Evolutionary conservation across 176 grass and related monocot species (phyloP), one percentile per base, ranked within the genome.

Genomic region (Eragrostis curvula): DNA sequence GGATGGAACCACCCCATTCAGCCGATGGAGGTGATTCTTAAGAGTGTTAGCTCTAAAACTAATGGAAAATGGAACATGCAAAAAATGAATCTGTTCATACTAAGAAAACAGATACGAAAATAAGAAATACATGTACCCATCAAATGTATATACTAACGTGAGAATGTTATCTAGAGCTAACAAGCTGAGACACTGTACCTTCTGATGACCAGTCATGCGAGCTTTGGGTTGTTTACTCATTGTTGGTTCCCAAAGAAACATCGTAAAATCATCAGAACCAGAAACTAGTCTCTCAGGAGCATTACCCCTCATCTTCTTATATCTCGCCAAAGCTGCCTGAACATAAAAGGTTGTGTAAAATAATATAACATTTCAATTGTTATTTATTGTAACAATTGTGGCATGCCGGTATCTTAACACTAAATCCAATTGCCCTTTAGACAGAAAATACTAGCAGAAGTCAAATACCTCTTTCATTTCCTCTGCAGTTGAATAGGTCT

Each of bases 191-290:
- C 12, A 86, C 7, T 58, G 46, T 72, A 98, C 96, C 96, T 98
- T 91, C 80, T 98, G 96, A 92, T 98, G 96, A 88, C 96, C 96
- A 86, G 96, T 95, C 88, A 98, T 83, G 61, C 96, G 90, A 57
- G 92, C 90, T 86, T 91, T 95, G 42, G 84, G 89, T 28, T 93
- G 87, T 86, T 95, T 95, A 71, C 90, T 90, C 24, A 72, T 55
- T 29, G 90, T 88, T 77, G 93, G 92, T 80, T 95, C 96, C 96
- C 96, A 98, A 49, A 95, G 88, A 93, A 95, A 91, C 96, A 98
- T 95, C 0, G 92, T 98, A 58, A 95, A 98, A 84, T 98, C 96
- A 69, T 98, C 96, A 58, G 96, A 98, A 84, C 96, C 93, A 78
- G 96, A 98, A 81, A 98, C 92, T 57, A 98, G 82, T 77, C 96